A percentile compares a stretch with the other conserved stretches of the same genome.
phyloP scores from a whole-genome alignment of 2,329 filamentous ascomycete genomes.

The Aschersonia sp. region DNA sequence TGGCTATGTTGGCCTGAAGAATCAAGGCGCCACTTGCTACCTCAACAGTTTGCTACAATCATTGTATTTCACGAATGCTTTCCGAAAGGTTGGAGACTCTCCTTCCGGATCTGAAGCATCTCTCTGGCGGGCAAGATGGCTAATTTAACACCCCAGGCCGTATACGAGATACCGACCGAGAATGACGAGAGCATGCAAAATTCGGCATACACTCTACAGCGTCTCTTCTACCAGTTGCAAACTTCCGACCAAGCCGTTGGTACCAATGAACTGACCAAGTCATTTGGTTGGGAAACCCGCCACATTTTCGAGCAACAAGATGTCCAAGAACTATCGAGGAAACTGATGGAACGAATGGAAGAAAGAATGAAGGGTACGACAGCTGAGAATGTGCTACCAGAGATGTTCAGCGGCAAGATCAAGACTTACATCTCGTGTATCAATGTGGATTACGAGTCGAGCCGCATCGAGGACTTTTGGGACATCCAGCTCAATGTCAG shows the following conservation, averaged over 20 bases:
- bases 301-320: constrained; percentile 99
- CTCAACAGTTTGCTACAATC: constrained; percentile 75
- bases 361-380: constrained; percentile 96
- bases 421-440: constrained; percentile 99
- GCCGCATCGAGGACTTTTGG: constrained; percentile 94
- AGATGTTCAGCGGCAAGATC: constrained; percentile 92
- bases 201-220: constrained; percentile 85
- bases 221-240: constrained; percentile 89
- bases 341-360: constrained; percentile 94
- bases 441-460: constrained; percentile 95
- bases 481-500: constrained; percentile 95
- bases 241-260: constrained; percentile 71
- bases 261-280: constrained; percentile 86
- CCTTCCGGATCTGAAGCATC: neutral
- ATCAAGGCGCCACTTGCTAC: constrained; percentile 89
- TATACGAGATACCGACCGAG: constrained; percentile 93
- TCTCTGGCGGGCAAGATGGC: constrained; percentile 3
- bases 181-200: constrained; percentile 68
- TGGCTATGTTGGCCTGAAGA: constrained; percentile 89
- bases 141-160: constrained; percentile 42
- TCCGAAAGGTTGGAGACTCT: constrained; percentile 56
- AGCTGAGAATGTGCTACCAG: constrained; percentile 74
- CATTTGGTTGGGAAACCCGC: constrained; percentile 94
- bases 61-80: constrained; percentile 78
- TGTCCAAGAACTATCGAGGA: constrained; percentile 89